These are phyloP conservation scores for Leccinum arenicola DNA, from an alignment of 768 basidiomycete species.

Conservation along the genomic window DNA sequence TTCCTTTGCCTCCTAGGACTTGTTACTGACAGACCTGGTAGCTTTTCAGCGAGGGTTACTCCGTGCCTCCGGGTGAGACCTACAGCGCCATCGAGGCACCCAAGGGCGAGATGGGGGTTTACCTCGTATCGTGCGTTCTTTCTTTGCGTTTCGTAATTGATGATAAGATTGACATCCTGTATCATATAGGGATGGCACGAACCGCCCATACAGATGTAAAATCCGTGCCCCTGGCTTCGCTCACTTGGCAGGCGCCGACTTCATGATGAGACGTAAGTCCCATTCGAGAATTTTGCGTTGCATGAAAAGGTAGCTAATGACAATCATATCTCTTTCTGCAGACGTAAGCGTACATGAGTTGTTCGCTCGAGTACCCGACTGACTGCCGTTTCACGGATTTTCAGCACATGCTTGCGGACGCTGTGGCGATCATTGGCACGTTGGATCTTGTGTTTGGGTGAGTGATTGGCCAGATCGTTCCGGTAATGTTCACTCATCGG, in stretches of 20 bases:
- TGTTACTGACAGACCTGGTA: conserved; percentile 27
- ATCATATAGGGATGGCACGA: conserved; percentile 74
- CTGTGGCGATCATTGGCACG: conserved; percentile 95
- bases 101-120: conserved; percentile 99
- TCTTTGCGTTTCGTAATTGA: background rate
- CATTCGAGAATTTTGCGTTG: background rate
- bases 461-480: conserved; percentile 30
- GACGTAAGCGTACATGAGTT: conserved; percentile 32
- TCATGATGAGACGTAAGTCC: conserved; percentile 91
- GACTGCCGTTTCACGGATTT: conserved; percentile 29
- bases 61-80: conserved; percentile 93
- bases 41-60: conserved; percentile 96
- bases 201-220: conserved; percentile 95
- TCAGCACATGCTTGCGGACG: conserved; percentile 90
- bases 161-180: background rate
- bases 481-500: background rate
- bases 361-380: conserved; percentile 5
- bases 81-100: conserved; percentile 98
- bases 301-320: background rate
- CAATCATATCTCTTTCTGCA: conserved; percentile 21
- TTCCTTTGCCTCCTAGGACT: background rate
- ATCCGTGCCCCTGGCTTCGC: conserved; percentile 97
- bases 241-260: conserved; percentile 93
- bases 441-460: conserved; percentile 98
- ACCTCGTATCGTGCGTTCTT: conserved; percentile 82